Evolutionary conservation across 805 yeast genomes (phyloP).

Genomic region (Myxozyma neotropica): DNA sequence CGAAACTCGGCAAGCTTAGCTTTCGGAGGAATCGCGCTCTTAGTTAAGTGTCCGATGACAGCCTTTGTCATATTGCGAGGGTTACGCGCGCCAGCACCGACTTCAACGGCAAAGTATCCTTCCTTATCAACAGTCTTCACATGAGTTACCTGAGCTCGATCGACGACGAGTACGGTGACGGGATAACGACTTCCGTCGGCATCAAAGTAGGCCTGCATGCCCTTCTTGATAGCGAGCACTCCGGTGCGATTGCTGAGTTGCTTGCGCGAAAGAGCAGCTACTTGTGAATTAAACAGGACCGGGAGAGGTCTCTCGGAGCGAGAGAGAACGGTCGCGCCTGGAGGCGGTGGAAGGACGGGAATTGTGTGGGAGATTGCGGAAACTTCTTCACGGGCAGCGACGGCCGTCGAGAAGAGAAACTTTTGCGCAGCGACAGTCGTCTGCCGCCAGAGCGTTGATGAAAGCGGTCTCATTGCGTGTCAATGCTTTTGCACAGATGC

Average conservation of each 20-base stretch:
- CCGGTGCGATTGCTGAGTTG: slow-evolving; percentile 81
- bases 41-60: slow-evolving; percentile 72
- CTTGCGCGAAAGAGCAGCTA: slow-evolving; percentile 68
- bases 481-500: too few species aligned
- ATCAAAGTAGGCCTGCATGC: slow-evolving; percentile 86
- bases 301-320: slow-evolving; percentile 45
- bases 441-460: neutral
- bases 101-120: slow-evolving; percentile 83
- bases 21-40: slow-evolving; percentile 85
- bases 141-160: slow-evolving; percentile 81
- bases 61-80: slow-evolving; percentile 64
- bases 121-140: slow-evolving; percentile 69
- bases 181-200: slow-evolving; percentile 69
- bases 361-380: slow-evolving; percentile 21
- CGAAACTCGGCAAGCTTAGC: slow-evolving; percentile 73
- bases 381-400: neutral
- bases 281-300: slow-evolving; percentile 65
- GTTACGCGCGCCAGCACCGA: slow-evolving; percentile 77
- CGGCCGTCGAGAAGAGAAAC: neutral
- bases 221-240: slow-evolving; percentile 76
- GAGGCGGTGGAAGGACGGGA: slow-evolving; percentile 15
- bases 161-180: slow-evolving; percentile 85
- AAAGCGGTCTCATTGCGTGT: too few species aligned
- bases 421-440: neutral
- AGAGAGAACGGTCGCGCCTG: slow-evolving; percentile 2